These are phyloP conservation scores for Pleurozium schreberi DNA, from an alignment of 225 moss, liverwort and hornwort genomes.

Conservation along the genomic window DNA sequence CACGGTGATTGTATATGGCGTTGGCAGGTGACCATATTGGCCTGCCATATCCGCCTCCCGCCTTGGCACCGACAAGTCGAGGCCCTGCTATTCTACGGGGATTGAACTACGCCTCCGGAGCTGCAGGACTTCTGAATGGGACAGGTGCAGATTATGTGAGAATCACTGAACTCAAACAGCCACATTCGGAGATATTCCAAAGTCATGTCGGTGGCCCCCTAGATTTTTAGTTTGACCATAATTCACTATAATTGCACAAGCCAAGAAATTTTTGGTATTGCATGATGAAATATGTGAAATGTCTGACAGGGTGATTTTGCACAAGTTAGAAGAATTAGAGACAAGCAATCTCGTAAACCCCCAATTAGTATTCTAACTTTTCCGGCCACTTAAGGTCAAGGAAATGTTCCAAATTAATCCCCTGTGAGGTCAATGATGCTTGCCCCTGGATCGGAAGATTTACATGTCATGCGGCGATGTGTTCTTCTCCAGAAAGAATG, in stretches of 20 bases:
- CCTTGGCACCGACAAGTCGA: slow-evolving; percentile 40
- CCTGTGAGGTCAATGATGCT: neutral
- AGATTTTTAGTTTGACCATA: neutral
- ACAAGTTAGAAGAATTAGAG: neutral
- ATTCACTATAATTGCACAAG: neutral
- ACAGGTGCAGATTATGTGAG: slow-evolving; percentile 80
- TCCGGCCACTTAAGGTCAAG: neutral
- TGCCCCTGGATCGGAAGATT: no score
- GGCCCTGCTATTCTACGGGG: slow-evolving; percentile 53
- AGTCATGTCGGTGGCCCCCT: neutral
- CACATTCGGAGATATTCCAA: neutral
- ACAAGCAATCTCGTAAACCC: no score
- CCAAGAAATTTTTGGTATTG: no score
- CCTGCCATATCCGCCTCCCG: slow-evolving; percentile 61
- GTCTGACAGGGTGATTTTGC: neutral
- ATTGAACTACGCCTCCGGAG: slow-evolving; percentile 86
- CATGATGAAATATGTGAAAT: neutral
- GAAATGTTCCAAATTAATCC: neutral
- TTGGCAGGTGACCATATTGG: slow-evolving; percentile 52
- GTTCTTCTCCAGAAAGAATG: neutral
- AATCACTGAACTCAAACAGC: neutral
- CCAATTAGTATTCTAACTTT: no score
- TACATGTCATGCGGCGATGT: neutral
- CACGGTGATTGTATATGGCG: neutral
- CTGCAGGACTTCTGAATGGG: slow-evolving; percentile 69